Evolutionary conservation across 73 alveolate genomes (phyloP).

Genomic region (Paramecium sexaurelia): DNA sequence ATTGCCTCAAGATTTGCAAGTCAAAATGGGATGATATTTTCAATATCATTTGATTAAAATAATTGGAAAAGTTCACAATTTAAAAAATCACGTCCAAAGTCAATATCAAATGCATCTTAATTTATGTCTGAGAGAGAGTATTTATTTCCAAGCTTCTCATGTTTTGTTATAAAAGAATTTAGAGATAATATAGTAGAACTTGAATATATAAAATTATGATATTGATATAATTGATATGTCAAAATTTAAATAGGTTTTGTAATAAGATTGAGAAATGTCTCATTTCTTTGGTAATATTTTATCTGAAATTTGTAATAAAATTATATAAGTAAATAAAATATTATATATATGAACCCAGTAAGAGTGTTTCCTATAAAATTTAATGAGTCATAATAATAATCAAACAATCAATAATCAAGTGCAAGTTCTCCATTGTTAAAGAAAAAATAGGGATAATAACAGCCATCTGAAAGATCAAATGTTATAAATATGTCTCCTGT

Average conservation of each 20-base stretch:
- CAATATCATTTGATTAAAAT: too few relatives aligned
- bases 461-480: constrained; percentile 42
- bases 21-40: too few relatives aligned
- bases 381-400: background rate
- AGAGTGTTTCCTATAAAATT: constrained; percentile 50
- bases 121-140: too few relatives aligned
- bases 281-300: background rate
- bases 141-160: background rate
- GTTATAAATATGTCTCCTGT: constrained; percentile 6
- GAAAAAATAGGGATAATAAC: background rate
- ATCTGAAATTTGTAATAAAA: background rate
- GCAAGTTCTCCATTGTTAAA: background rate
- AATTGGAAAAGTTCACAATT: too few relatives aligned
- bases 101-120: too few relatives aligned
- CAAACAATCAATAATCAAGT: background rate
- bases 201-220: background rate
- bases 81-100: too few relatives aligned
- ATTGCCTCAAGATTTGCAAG: too few relatives aligned
- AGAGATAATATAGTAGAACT: background rate
- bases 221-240: background rate
- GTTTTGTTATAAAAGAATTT: background rate
- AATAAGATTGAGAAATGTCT: background rate
- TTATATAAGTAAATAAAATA: background rate
- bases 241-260: background rate
- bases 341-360: constrained; percentile 41